A percentile compares a stretch with the other conserved stretches of the same genome.
These are phyloP conservation scores for Metarhizium guizhouense DNA, from an alignment of 2,329 filamentous ascomycete genomes.

Conservation along the genomic window DNA sequence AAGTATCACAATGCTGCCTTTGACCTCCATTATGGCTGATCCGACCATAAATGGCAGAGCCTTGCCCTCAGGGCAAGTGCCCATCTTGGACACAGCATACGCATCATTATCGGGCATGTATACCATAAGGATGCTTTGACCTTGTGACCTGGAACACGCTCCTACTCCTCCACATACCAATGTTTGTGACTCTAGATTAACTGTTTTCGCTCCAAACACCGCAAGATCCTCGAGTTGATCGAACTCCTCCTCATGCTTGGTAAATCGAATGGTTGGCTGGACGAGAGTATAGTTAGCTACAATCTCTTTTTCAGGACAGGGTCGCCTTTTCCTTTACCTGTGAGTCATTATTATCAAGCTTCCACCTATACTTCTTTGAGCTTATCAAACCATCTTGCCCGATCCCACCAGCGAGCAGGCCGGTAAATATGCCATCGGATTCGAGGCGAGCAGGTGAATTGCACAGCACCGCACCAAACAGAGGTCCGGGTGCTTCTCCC, in stretches of 20 bases:
- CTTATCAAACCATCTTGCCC: conserved; percentile 52
- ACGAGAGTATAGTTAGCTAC: neutral
- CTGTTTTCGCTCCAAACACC: conserved; percentile 23
- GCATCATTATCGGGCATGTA: conserved; percentile 25
- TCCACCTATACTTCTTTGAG: conserved; percentile 58
- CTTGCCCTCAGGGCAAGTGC: conserved; percentile 1
- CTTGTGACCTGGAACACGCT: conserved; percentile 15
- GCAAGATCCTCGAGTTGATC: conserved; percentile 11
- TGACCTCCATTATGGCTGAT: conserved; percentile 43
- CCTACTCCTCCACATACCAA: conserved; percentile 26
- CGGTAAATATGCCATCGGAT: conserved; percentile 32
- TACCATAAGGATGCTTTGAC: conserved; percentile 18
- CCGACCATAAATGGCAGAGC: conserved; percentile 60
- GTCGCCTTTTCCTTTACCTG: neutral
- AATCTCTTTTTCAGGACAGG: neutral
- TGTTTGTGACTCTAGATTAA: conserved; percentile 12
- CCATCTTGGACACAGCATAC: conserved; percentile 5
- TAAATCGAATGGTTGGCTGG: conserved; percentile 20
- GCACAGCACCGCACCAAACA: conserved; percentile 36
- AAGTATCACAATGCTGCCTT: conserved; percentile 49
- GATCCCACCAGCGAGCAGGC: conserved; percentile 67
- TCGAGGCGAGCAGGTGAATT: conserved; percentile 13
- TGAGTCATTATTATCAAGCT: neutral
- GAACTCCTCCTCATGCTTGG: neutral
- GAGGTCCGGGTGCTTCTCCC: conserved; percentile 23